Conservation (phyloP, 1,139 yeast species). For the Geotrichum restrictum region DNA sequence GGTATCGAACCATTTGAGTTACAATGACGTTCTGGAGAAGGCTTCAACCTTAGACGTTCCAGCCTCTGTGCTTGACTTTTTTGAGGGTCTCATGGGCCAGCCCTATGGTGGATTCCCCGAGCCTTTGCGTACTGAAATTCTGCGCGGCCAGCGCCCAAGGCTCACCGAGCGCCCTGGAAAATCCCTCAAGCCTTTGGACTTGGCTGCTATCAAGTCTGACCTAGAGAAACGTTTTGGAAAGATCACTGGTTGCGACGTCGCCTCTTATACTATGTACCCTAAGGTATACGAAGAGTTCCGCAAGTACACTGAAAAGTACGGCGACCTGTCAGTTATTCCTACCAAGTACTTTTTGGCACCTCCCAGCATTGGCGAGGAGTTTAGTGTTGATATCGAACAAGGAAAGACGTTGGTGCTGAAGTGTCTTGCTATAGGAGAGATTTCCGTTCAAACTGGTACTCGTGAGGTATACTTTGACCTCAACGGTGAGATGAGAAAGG, state of each 20-base stretch:
- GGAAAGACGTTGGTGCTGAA: conserved; percentile 92
- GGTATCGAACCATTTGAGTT: conserved; percentile 87
- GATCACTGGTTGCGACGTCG: conserved; percentile 81
- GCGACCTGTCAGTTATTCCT: conserved; percentile 91
- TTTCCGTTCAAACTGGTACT: conserved; percentile 76
- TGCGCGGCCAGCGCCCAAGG: conserved; percentile 86
- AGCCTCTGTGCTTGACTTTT: conserved; percentile 92
- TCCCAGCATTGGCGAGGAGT: conserved; percentile 81
- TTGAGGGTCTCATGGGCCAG: conserved; percentile 98
- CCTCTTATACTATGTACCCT: conserved; percentile 96
- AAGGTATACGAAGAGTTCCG: conserved; percentile 88
- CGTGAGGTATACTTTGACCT: conserved; percentile 97
- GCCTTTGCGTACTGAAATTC: conserved; percentile 86
- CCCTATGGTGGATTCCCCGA: conserved; percentile 99
- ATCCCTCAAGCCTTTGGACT: conserved; percentile 75
- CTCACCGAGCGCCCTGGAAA: conserved; percentile 88
- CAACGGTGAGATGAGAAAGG: conserved; percentile 97
- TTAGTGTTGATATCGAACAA: conserved; percentile 82
- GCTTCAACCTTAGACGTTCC: conserved; percentile 96
- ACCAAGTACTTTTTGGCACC: conserved; percentile 86
- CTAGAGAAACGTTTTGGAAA: conserved; percentile 49
- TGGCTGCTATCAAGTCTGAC: conserved; percentile 66
- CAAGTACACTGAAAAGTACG: conserved; percentile 69
- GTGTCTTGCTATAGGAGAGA: conserved; percentile 88
- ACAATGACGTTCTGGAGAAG: conserved; percentile 80